phyloP scores from a whole-genome alignment of 179 eudicot species.

The Drosera spatulata region DNA sequence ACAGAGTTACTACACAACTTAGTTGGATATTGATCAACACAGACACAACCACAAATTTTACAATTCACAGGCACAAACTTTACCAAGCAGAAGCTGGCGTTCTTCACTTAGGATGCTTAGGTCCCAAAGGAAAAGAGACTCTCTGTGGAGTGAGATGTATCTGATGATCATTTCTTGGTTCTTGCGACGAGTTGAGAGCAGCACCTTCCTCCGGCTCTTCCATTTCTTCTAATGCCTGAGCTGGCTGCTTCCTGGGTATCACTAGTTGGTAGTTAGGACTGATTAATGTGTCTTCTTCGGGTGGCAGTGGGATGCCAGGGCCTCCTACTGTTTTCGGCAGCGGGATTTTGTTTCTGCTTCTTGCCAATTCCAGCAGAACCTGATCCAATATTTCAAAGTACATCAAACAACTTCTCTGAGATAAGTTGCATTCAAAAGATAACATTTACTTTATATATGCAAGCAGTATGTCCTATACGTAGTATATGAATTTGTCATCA shows the following conservation, averaged over 20 bases:
- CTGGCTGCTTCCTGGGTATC: slow-evolving; percentile 41
- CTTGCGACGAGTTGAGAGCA: slow-evolving; percentile 58
- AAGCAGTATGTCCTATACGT: too few species aligned
- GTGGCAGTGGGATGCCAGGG: slow-evolving; percentile 81
- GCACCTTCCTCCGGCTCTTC: slow-evolving; percentile 21
- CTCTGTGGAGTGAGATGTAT: slow-evolving; percentile 49
- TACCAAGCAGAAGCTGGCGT: not conserved
- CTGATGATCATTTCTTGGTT: slow-evolving; percentile 32
- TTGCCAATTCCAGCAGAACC: slow-evolving; percentile 83
- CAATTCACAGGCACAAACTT: slow-evolving; percentile 16
- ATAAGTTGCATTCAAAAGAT: too few species aligned
- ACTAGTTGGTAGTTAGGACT: slow-evolving; percentile 81
- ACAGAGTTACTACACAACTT: too few species aligned
- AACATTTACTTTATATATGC: too few species aligned
- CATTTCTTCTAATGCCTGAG: slow-evolving; percentile 25
- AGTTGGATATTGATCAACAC: too few species aligned
- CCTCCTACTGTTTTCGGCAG: slow-evolving; percentile 54
- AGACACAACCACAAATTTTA: not conserved
- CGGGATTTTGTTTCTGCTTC: slow-evolving; percentile 75
- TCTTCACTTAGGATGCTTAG: slow-evolving; percentile 46
- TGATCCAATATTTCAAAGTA: slow-evolving; percentile 12
- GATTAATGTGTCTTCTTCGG: slow-evolving; percentile 80
- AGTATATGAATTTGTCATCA: too few species aligned
- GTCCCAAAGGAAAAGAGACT: slow-evolving; percentile 67
- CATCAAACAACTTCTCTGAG: too few species aligned